Conservation (phyloP, 371 early-diverging fungal species). For the Zychaea mexicana region DNA sequence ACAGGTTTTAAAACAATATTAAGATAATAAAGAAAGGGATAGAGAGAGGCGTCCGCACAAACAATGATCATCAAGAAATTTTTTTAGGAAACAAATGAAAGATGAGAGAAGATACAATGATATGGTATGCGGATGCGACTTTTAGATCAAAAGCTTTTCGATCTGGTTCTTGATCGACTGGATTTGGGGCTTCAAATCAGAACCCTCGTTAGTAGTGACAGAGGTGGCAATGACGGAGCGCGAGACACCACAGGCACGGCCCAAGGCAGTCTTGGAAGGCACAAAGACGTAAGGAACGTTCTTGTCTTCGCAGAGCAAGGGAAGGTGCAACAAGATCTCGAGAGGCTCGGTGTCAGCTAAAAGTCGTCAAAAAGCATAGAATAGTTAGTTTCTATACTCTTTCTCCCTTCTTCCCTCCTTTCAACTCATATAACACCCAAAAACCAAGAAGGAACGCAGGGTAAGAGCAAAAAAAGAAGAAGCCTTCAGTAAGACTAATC, state of each 20-base stretch:
- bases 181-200: constrained; percentile 93
- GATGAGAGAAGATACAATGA: neutral
- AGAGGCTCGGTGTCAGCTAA: constrained; percentile 96
- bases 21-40: neutral
- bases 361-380: constrained; percentile 1
- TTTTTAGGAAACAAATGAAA: neutral
- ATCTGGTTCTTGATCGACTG: constrained; percentile 89
- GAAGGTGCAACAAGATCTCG: constrained; percentile 96
- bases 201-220: constrained; percentile 96
- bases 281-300: constrained; percentile 96
- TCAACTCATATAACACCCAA: neutral
- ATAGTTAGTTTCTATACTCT: neutral
- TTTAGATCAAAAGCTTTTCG: constrained; percentile 88
- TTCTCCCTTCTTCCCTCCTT: neutral
- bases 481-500: constrained; percentile 32
- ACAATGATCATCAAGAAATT: constrained; percentile 42
- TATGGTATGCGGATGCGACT: neutral
- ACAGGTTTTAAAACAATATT: neutral
- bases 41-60: constrained; percentile 37
- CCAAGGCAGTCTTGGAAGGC: constrained; percentile 95
- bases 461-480: neutral
- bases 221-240: constrained; percentile 94
- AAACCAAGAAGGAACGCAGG: neutral
- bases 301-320: constrained; percentile 99
- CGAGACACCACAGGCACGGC: constrained; percentile 98